These are phyloP conservation scores for Astrothelium macrocarpum DNA, from an alignment of 495 filamentous ascomycete species.

Conservation along the genomic window DNA sequence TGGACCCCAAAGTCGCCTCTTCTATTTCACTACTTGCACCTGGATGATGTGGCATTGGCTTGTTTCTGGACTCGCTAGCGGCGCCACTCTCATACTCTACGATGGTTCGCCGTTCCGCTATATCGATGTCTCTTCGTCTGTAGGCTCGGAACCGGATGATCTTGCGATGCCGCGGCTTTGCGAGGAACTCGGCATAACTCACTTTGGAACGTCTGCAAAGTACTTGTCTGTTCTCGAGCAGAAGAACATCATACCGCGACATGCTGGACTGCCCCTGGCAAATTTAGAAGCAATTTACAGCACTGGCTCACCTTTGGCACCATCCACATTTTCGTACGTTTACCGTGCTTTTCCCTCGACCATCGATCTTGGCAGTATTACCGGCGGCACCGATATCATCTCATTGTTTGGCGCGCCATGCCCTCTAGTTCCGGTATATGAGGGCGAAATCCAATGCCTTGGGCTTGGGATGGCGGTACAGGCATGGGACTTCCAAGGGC, in stretches of 20 bases:
- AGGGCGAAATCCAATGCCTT: constrained; percentile 82
- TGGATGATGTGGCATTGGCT: constrained; percentile 99
- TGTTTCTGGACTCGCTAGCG: constrained; percentile 68
- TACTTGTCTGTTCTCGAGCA: constrained; percentile 90
- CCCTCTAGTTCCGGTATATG: constrained; percentile 74
- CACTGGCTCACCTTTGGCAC: constrained; percentile 83
- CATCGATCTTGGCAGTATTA: constrained; percentile 76
- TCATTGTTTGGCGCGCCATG: constrained; percentile 84
- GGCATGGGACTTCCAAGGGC: constrained; percentile 57
- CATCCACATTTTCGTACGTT: constrained; percentile 84
- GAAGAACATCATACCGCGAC: constrained; percentile 54
- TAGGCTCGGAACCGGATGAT: constrained; percentile 42
- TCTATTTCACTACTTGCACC: constrained; percentile 83
- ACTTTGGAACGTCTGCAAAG: constrained; percentile 87
- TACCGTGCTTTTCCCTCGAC: constrained; percentile 66
- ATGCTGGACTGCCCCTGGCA: constrained; percentile 43
- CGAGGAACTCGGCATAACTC: constrained; percentile 64
- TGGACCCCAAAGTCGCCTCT: constrained; percentile 52
- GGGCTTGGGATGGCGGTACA: constrained; percentile 86
- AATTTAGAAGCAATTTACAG: constrained; percentile 72
- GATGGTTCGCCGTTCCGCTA: constrained; percentile 73
- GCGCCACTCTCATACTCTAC: constrained; percentile 75
- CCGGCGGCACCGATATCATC: constrained; percentile 87
- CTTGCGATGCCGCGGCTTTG: constrained; percentile 62
- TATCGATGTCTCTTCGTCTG: constrained; percentile 7